Evolutionary conservation across 2,329 filamentous ascomycete genomes (phyloP).

Genomic region (Ciborinia camelliae): DNA sequence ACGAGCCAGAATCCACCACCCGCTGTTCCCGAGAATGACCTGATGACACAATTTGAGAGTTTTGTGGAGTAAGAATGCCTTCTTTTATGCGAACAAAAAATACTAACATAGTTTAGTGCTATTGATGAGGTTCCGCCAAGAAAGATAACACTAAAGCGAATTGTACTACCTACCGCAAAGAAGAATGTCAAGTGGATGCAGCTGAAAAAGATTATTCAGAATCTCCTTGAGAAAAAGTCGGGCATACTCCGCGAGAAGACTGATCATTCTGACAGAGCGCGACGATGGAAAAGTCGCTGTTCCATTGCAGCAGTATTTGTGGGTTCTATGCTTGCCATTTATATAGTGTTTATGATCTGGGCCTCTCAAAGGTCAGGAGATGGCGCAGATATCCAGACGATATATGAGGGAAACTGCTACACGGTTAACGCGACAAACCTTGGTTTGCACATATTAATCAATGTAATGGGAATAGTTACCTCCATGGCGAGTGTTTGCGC

Average conservation of each 20-base stretch:
- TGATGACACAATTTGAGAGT: conserved; percentile 14
- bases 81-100: background rate
- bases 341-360: conserved; percentile 27
- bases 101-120: background rate
- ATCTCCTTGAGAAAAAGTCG: background rate
- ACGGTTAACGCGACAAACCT: conserved; percentile 23
- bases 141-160: background rate
- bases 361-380: conserved; percentile 21
- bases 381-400: conserved; percentile 19
- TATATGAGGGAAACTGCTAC: conserved; percentile 16
- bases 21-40: background rate
- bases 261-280: background rate
- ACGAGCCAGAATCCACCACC: background rate
- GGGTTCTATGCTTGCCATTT: conserved; percentile 22
- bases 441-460: conserved; percentile 46
- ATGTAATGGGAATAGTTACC: conserved; percentile 45
- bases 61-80: conserved; percentile 15
- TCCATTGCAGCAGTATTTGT: conserved; percentile 2
- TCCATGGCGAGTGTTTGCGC: conserved; percentile 46
- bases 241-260: background rate
- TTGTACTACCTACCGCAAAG: background rate
- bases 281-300: conserved; percentile 8
- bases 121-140: conserved; percentile 6
- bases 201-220: background rate
- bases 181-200: background rate